Percentiles rank a stretch among this genome's conserved stretches.
Conservation (phyloP, 75 land plant species). For the Picea sitchensis region DNA sequence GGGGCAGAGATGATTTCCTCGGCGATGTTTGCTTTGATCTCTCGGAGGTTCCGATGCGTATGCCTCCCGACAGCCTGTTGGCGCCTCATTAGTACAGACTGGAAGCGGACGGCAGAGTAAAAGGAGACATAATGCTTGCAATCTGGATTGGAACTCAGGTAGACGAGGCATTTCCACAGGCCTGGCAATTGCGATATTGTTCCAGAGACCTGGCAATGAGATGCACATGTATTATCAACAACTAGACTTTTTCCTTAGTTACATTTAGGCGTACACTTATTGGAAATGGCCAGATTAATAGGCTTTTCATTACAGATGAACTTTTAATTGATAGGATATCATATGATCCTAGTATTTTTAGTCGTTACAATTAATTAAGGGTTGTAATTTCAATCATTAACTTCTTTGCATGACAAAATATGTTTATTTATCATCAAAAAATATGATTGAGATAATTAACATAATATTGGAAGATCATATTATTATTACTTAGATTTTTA, state of each 20-base stretch:
- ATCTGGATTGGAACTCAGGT: constrained; percentile 79
- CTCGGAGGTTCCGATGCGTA: constrained; percentile 62
- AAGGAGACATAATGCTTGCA: constrained; percentile 66
- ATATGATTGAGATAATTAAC: too few species aligned
- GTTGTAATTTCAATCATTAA: too few species aligned
- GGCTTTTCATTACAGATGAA: too few species aligned
- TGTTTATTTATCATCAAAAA: too few species aligned
- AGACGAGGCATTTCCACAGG: constrained; percentile 78
- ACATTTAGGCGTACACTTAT: neutral
- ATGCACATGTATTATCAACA: too few species aligned
- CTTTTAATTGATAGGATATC: too few species aligned
- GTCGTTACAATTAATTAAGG: too few species aligned
- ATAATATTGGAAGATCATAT: too few species aligned
- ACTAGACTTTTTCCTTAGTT: too few species aligned
- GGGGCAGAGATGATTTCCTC: constrained; percentile 26
- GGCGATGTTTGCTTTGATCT: constrained; percentile 68
- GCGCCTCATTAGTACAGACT: constrained; percentile 86
- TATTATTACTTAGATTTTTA: too few species aligned
- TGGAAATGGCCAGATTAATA: neutral
- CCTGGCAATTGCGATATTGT: constrained; percentile 77
- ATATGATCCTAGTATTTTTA: constrained; percentile 13
- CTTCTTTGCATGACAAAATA: too few species aligned
- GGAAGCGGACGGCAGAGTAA: constrained; percentile 22
- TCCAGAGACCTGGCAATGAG: too few species aligned
- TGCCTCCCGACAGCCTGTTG: constrained; percentile 74